Conservation (phyloP, 768 basidiomycete species). For the Phaffia tasmanica region DNA sequence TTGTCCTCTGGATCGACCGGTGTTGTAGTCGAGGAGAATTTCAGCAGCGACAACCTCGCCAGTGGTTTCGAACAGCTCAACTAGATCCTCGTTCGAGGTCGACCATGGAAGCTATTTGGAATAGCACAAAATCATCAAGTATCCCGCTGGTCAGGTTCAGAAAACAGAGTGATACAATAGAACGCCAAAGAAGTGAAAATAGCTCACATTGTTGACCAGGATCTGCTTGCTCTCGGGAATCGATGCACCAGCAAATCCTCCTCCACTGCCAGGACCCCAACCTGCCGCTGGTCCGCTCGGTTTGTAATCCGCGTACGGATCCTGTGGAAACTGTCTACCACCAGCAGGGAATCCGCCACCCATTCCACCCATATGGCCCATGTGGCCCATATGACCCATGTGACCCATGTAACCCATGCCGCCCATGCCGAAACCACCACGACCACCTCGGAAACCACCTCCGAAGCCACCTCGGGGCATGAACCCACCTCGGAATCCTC, state of each 20-base stretch:
- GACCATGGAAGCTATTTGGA: conserved; percentile 80
- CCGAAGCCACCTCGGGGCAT: conserved; percentile 42
- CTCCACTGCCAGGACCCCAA: conserved; percentile 34
- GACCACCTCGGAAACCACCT: conserved; percentile 31
- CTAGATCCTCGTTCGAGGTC: conserved; percentile 94
- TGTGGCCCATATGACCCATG: conserved; percentile 29
- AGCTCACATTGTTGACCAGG: conserved; percentile 91
- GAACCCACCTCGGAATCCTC: conserved; percentile 42
- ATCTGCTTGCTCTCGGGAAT: conserved; percentile 69
- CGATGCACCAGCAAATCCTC: conserved; percentile 32
- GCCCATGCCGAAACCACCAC: conserved; percentile 40
- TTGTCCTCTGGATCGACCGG: conserved; percentile 69
- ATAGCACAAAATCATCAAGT: neutral
- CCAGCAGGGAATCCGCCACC: conserved; percentile 25
- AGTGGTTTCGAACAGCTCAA: conserved; percentile 95
- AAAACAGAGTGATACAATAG: neutral
- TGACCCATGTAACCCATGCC: conserved; percentile 37
- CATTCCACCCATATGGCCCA: conserved; percentile 22
- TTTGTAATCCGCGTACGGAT: conserved; percentile 77
- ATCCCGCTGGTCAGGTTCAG: neutral
- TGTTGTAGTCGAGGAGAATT: conserved; percentile 77
- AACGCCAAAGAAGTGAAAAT: neutral
- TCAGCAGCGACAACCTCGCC: conserved; percentile 90
- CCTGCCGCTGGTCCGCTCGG: conserved; percentile 42
- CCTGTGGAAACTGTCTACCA: conserved; percentile 55